Conservation (phyloP, 345 rosid genomes). For the Cardamine chenopodiifolia region DNA sequence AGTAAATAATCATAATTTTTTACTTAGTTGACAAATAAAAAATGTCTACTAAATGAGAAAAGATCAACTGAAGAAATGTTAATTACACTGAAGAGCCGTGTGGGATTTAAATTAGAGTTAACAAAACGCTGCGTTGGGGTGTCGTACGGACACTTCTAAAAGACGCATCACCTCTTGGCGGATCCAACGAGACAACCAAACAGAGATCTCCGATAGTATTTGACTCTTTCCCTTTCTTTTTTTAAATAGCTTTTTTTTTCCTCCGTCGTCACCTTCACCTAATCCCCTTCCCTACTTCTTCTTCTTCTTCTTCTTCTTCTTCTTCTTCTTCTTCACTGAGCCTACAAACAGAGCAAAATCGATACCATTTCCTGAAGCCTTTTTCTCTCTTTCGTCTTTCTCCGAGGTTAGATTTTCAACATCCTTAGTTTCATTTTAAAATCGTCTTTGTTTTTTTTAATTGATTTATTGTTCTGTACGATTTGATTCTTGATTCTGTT, state of each 20-base stretch:
- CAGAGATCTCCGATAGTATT: neutral
- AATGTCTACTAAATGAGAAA: neutral
- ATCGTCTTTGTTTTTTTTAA: neutral
- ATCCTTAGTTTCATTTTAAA: neutral
- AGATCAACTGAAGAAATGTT: neutral
- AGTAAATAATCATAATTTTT: neutral
- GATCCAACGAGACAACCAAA: slow-evolving; percentile 37
- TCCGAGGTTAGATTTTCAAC: slow-evolving; percentile 27
- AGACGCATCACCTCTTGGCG: slow-evolving; percentile 33
- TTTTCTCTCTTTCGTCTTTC: neutral
- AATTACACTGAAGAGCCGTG: neutral
- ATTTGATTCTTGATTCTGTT: neutral
- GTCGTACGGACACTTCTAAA: slow-evolving; percentile 14
- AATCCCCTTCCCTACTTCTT: slow-evolving; percentile 20
- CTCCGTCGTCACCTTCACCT: slow-evolving; percentile 20
- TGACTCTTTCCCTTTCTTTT: neutral
- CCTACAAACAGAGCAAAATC: neutral
- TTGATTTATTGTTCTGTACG: neutral
- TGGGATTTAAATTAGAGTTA: neutral
- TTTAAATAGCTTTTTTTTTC: neutral
- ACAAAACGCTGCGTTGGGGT: neutral
- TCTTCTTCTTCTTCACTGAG: slow-evolving; percentile 6
- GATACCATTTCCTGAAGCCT: neutral
- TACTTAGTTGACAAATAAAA: neutral
- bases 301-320: slow-evolving; percentile 10